Evolutionary conservation across 169 alveolate species (phyloP).

Genomic region (Perkinsus olseni): DNA sequence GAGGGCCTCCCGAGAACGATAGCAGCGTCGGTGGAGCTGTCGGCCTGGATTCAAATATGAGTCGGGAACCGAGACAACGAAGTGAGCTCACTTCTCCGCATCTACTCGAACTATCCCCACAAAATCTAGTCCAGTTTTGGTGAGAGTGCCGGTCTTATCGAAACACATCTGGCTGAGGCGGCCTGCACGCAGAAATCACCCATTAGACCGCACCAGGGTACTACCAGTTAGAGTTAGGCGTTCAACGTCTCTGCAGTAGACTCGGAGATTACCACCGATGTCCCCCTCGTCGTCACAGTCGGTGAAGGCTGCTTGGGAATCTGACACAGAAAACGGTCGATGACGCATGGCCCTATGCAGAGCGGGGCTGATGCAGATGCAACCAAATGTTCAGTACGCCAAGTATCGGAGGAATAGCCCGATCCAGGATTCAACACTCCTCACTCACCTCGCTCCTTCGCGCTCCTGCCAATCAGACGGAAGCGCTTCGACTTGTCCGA

Average conservation of each 20-base stretch:
- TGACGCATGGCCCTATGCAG: too few species aligned
- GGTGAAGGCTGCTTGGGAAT: neutral
- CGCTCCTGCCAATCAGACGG: too few species aligned
- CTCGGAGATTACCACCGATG: neutral
- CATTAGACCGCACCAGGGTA: neutral
- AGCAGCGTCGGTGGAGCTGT: neutral
- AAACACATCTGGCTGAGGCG: slow-evolving; percentile 16
- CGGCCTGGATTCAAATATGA: neutral
- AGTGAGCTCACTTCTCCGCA: neutral
- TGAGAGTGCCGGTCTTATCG: slow-evolving; percentile 38
- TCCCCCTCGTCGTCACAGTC: neutral
- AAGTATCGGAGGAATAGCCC: too few species aligned
- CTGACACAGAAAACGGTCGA: too few species aligned
- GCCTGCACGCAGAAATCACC: neutral
- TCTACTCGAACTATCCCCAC: neutral
- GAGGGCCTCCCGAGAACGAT: neutral
- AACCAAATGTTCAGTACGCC: too few species aligned
- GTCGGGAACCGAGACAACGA: neutral
- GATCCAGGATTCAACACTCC: too few species aligned
- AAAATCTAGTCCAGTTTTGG: slow-evolving; percentile 22
- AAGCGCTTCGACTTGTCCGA: neutral
- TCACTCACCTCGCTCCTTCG: too few species aligned
- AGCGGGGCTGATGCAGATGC: too few species aligned
- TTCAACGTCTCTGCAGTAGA: neutral
- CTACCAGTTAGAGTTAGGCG: neutral